Evolutionary conservation across 1,139 yeast genomes (phyloP).

Genomic region (Torulaspora globosa): DNA sequence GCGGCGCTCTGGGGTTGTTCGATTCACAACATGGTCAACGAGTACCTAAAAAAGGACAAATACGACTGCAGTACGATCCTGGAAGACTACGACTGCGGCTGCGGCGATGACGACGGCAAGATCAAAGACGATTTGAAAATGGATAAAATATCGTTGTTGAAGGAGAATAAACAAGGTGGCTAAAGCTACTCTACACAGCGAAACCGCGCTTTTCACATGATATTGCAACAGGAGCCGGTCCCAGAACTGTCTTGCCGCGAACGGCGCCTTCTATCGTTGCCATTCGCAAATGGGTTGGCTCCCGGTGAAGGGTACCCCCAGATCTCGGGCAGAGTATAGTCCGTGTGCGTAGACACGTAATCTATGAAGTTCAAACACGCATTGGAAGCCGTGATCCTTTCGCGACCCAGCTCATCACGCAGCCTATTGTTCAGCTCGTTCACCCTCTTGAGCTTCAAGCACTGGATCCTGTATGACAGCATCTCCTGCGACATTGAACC

Average conservation of each 20-base stretch:
- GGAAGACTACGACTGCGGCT: constrained; percentile 94
- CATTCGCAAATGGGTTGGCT: constrained; percentile 42
- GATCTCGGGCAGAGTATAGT: constrained; percentile 49
- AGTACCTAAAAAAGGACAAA: constrained; percentile 58
- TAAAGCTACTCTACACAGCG: constrained; percentile 7
- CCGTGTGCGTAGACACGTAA: constrained; percentile 48
- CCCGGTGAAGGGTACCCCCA: constrained; percentile 51
- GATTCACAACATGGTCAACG: constrained; percentile 85
- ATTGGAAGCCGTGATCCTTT: constrained; percentile 64
- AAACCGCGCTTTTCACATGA: constrained; percentile 33
- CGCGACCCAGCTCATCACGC: constrained; percentile 50
- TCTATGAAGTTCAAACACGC: constrained; percentile 51
- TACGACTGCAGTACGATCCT: constrained; percentile 82
- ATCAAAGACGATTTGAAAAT: constrained; percentile 25
- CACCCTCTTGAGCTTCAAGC: constrained; percentile 59
- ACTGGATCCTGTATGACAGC: constrained; percentile 33
- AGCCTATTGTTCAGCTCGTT: constrained; percentile 56
- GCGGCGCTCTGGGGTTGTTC: constrained; percentile 98
- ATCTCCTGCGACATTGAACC: constrained; percentile 15
- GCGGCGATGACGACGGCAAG: constrained; percentile 65
- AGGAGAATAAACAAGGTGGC: constrained; percentile 36
- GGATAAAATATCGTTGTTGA: constrained; percentile 24
- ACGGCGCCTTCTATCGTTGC: constrained; percentile 3
- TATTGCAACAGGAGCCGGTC: constrained; percentile 42
- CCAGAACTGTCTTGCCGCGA: constrained; percentile 17